These are phyloP conservation scores for Paracoccidioides lutzii DNA, from an alignment of 2,329 filamentous ascomycete genomes.

Conservation along the genomic window DNA sequence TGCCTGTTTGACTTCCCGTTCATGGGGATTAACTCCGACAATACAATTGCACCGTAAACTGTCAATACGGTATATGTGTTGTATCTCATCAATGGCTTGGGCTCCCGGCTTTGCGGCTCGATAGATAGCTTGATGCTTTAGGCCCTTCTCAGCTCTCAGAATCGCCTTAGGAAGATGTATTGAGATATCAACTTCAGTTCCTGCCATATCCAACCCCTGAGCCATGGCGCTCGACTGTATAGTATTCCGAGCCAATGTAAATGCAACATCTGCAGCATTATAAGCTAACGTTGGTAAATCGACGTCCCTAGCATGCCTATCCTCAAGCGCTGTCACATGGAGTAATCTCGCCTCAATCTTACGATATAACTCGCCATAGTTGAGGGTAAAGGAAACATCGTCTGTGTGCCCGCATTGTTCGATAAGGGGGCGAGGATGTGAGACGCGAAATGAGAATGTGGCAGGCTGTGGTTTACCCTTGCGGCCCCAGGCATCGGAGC, in stretches of 20 bases:
- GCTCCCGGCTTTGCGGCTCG: constrained; percentile 8
- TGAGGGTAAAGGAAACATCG: constrained; percentile 33
- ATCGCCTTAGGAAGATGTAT: constrained; percentile 33
- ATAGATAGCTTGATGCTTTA: constrained; percentile 22
- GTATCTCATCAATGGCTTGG: constrained; percentile 16
- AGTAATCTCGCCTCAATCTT: constrained; percentile 25
- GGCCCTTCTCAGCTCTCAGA: constrained; percentile 31
- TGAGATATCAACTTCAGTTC: constrained; percentile 26
- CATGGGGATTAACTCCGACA: constrained; percentile 41
- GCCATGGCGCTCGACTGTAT: neutral
- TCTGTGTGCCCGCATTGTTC: constrained; percentile 29
- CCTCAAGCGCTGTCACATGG: neutral
- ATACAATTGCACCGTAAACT: constrained; percentile 35
- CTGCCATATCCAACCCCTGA: constrained; percentile 7
- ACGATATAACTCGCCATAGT: constrained; percentile 37
- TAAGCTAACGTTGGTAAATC: neutral
- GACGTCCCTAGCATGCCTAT: neutral
- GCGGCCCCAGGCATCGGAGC: constrained; percentile 36
- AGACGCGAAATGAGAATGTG: constrained; percentile 30
- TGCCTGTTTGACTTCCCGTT: constrained; percentile 38
- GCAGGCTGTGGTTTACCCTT: constrained; percentile 34
- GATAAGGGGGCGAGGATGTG: constrained; percentile 28
- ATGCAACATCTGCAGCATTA: neutral
- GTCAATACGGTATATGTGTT: constrained; percentile 31
- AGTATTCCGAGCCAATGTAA: neutral